These are phyloP conservation scores for Elsinoe arachidis DNA, from an alignment of 2,329 filamentous ascomycete species.

Conservation along the genomic window DNA sequence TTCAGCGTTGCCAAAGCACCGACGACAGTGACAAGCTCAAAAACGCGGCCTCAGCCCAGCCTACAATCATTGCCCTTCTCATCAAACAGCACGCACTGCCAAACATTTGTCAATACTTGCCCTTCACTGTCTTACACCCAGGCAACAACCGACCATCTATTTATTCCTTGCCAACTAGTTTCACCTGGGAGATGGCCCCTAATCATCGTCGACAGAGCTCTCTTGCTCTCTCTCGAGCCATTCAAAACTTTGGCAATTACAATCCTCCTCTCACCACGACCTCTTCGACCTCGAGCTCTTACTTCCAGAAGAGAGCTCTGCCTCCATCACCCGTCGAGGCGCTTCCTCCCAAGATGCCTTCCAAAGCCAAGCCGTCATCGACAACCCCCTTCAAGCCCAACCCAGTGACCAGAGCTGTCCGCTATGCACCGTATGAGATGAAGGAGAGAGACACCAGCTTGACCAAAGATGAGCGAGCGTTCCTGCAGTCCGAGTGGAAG, in stretches of 20 bases:
- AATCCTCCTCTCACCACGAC: neutral
- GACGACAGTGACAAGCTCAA: neutral
- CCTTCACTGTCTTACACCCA: neutral
- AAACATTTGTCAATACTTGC: conserved; percentile 6
- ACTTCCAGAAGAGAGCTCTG: conserved; percentile 8
- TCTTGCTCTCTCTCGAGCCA: neutral
- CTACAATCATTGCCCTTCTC: neutral
- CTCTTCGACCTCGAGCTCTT: conserved; percentile 5
- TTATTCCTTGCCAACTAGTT: neutral
- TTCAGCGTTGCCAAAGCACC: neutral
- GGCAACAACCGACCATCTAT: neutral
- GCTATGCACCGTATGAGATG: conserved; percentile 8
- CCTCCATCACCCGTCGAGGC: conserved; percentile 1
- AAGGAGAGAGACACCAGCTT: neutral
- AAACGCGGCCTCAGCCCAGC: neutral
- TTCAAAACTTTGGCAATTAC: conserved; percentile 6
- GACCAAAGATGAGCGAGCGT: neutral
- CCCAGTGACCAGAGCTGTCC: neutral
- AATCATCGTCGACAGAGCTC: conserved; percentile 4
- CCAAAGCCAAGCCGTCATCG: neutral
- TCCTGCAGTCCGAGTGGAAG: conserved; percentile 1
- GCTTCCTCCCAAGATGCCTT: neutral
- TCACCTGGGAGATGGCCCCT: neutral
- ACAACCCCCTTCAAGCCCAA: neutral
- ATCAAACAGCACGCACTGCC: neutral